phyloP scores from a whole-genome alignment of 2,329 filamentous ascomycete species.

The Claviceps quebecensis region DNA sequence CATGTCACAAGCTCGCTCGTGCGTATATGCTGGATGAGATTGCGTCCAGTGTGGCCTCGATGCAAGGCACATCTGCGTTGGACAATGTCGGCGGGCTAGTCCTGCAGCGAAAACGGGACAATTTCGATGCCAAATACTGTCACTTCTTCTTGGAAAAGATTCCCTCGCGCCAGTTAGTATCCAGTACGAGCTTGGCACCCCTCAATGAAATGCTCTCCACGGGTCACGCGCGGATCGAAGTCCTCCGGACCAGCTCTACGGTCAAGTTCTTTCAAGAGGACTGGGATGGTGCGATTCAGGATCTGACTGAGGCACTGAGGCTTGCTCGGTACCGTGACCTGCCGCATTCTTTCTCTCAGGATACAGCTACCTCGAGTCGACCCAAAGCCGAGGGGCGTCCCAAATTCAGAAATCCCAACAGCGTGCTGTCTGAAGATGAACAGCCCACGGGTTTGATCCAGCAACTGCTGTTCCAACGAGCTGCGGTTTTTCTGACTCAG shows the following conservation, averaged over 20 bases:
- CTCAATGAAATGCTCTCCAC: conserved; percentile 55
- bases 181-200: conserved; percentile 53
- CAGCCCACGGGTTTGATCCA: conserved; percentile 63
- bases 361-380: neutral
- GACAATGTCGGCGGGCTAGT: conserved; percentile 65
- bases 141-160: conserved; percentile 91
- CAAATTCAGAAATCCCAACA: conserved; percentile 8
- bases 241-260: conserved; percentile 58
- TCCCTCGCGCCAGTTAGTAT: conserved; percentile 56
- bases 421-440: conserved; percentile 25
- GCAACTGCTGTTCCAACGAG: conserved; percentile 66
- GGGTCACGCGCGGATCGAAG: conserved; percentile 48
- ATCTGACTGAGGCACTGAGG: conserved; percentile 54
- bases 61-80: conserved; percentile 65
- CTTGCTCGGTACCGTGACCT: conserved; percentile 28
- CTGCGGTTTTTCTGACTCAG: conserved; percentile 55
- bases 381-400: neutral
- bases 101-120: conserved; percentile 51
- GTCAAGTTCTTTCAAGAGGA: conserved; percentile 66
- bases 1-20: conserved; percentile 60
- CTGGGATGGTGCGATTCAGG: conserved; percentile 51
- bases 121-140: conserved; percentile 71
- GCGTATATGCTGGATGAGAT: conserved; percentile 76
- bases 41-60: conserved; percentile 66
- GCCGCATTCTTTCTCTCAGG: neutral